These are phyloP conservation scores for Phytophthora tentaculata DNA, from an alignment of 352 stramenopile genomes.

Conservation along the genomic window DNA sequence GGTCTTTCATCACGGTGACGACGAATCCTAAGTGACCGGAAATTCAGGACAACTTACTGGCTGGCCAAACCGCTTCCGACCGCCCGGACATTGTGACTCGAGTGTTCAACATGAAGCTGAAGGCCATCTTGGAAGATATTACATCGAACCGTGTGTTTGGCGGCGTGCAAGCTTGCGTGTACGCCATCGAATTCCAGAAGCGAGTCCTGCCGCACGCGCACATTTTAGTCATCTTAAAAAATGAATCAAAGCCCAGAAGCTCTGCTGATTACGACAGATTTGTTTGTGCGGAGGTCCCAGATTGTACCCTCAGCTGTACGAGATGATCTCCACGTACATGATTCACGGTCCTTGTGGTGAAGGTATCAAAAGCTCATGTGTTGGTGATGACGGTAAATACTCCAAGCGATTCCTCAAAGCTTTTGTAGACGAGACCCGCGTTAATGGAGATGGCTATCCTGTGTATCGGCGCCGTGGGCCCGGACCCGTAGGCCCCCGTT, in stretches of 20 bases:
- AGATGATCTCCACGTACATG: conserved; percentile 15
- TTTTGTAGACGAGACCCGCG: too few relatives aligned
- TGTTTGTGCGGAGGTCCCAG: not conserved
- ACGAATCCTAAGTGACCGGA: not conserved
- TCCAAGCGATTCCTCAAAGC: conserved; percentile 35
- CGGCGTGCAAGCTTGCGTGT: not conserved
- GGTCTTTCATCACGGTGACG: not conserved
- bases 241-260: not conserved
- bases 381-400: conserved; percentile 28
- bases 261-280: not conserved
- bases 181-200: not conserved
- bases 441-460: too few relatives aligned
- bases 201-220: not conserved
- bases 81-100: not conserved
- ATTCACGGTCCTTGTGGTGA: conserved; percentile 25
- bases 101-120: not conserved
- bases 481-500: too few relatives aligned
- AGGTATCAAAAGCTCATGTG: conserved; percentile 7
- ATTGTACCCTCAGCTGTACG: not conserved
- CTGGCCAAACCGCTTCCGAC: not conserved
- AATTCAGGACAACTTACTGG: not conserved
- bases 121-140: not conserved
- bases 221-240: not conserved
- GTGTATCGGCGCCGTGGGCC: too few relatives aligned
- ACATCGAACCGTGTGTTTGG: not conserved